Evolutionary conservation across 2,329 filamentous ascomycete species (phyloP).

Genomic region (Ramichloridium luteum): DNA sequence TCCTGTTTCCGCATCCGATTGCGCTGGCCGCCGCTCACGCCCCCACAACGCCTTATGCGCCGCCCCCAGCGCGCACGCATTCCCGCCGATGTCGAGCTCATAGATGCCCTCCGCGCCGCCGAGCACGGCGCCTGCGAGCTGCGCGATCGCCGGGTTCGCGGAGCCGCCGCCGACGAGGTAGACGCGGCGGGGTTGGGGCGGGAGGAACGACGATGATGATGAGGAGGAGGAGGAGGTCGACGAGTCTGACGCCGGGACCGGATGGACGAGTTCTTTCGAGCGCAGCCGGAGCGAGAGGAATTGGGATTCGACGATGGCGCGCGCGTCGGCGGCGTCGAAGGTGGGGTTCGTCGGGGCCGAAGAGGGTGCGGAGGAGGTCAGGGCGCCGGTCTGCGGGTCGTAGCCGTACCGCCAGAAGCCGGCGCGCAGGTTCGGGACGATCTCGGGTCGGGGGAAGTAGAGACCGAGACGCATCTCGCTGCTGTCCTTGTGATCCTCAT

Average conservation of each 20-base stretch:
- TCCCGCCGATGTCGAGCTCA: slow-evolving; percentile 84
- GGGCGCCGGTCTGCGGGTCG: slow-evolving; percentile 33
- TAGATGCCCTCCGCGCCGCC: slow-evolving; percentile 85
- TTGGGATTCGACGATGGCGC: slow-evolving; percentile 88
- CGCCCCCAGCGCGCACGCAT: slow-evolving; percentile 84
- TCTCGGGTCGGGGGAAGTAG: slow-evolving; percentile 93
- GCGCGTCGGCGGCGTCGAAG: slow-evolving; percentile 54
- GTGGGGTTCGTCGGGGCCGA: slow-evolving; percentile 18
- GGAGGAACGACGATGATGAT: too few species aligned
- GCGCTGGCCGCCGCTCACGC: slow-evolving; percentile 47
- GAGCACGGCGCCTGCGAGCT: slow-evolving; percentile 74
- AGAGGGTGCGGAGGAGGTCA: slow-evolving; percentile 29
- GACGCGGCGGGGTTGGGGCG: slow-evolving; percentile 74
- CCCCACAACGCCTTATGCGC: slow-evolving; percentile 97
- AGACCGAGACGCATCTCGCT: slow-evolving; percentile 67
- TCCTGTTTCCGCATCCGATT: slow-evolving; percentile 77
- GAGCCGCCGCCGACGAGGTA: slow-evolving; percentile 92
- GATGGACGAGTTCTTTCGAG: slow-evolving; percentile 58
- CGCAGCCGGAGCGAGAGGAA: slow-evolving; percentile 82
- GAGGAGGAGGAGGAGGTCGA: not conserved
- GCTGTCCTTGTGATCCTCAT: slow-evolving; percentile 19
- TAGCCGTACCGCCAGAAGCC: slow-evolving; percentile 79
- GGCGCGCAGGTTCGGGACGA: slow-evolving; percentile 77
- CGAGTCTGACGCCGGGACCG: slow-evolving; percentile 21
- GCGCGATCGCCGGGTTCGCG: slow-evolving; percentile 77